Conservation (phyloP, 495 filamentous ascomycete species). For the Echria macrotheca region DNA sequence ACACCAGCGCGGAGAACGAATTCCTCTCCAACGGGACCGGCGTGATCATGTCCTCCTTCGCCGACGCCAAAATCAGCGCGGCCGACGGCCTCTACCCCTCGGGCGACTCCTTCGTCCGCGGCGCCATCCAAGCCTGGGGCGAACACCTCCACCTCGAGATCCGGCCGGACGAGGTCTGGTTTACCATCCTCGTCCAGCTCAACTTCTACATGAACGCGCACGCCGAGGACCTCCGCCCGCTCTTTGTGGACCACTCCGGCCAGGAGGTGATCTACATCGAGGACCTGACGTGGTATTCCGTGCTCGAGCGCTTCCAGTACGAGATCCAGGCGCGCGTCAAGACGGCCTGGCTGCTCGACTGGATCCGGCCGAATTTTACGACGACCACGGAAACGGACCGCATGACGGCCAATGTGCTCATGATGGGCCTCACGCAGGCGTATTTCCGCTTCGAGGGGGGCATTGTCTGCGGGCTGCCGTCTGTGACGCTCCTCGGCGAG, state of each 20-base stretch:
- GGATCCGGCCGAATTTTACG: conserved; percentile 34
- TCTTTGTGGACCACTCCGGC: conserved; percentile 42
- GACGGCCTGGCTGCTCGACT: conserved; percentile 23
- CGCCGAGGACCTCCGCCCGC: conserved; percentile 35
- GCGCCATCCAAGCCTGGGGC: conserved; percentile 44
- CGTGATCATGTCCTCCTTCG: conserved; percentile 16
- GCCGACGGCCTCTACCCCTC: conserved; percentile 17
- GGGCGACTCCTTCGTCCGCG: conserved; percentile 45
- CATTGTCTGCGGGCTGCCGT: conserved; percentile 34
- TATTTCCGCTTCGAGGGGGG: conserved; percentile 27
- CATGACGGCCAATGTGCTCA: conserved; percentile 30
- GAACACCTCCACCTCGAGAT: conserved; percentile 47
- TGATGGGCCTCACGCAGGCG: conserved; percentile 36
- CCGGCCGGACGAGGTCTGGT: conserved; percentile 57
- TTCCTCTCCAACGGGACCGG: conserved; percentile 17
- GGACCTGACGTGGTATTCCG: conserved; percentile 13
- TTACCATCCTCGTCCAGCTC: conserved; percentile 50
- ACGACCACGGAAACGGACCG: conserved; percentile 30
- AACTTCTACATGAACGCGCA: conserved; percentile 49
- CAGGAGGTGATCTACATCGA: conserved; percentile 35
- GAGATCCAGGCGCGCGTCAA: conserved; percentile 25
- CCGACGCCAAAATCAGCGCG: background rate
- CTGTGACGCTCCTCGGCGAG: conserved; percentile 34
- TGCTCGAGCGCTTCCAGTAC: conserved; percentile 18
- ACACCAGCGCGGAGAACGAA: conserved; percentile 16